Evolutionary conservation across 306 rosid species (phyloP).

Genomic region (Cucurbita moschata): DNA sequence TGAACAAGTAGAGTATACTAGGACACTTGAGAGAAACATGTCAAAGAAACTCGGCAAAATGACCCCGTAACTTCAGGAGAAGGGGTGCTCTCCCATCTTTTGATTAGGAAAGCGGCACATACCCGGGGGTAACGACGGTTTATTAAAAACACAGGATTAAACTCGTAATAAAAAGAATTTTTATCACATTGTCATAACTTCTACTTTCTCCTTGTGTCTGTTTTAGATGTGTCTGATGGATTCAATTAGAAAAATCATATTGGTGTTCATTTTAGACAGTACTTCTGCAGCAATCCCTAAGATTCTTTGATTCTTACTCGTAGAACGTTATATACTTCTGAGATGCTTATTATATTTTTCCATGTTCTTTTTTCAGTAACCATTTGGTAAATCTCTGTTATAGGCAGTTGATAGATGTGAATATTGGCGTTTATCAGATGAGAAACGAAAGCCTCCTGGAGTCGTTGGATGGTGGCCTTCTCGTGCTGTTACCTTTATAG

Average conservation of each 20-base stretch:
- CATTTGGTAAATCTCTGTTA: neutral
- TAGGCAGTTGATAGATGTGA: conserved; percentile 77
- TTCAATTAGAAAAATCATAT: neutral
- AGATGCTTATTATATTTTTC: too few relatives aligned
- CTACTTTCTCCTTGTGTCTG: neutral
- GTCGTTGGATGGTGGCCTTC: conserved; percentile 99
- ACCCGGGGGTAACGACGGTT: too few relatives aligned
- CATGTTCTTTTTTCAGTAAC: neutral
- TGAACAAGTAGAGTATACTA: neutral
- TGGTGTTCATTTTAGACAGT: neutral
- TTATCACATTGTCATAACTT: neutral
- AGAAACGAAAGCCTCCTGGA: conserved; percentile 86
- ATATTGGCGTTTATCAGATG: conserved; percentile 95
- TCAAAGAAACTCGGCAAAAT: neutral
- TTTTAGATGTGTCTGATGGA: neutral
- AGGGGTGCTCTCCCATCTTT: too few relatives aligned
- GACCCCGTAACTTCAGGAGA: neutral
- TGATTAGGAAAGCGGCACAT: too few relatives aligned
- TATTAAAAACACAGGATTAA: too few relatives aligned
- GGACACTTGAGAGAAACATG: neutral
- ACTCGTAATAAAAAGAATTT: neutral
- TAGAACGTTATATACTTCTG: neutral
- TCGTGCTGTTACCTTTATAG: conserved; percentile 94
- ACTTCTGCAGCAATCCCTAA: neutral
- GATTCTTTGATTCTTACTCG: neutral